These are phyloP conservation scores for Hericium alpestre DNA, from an alignment of 768 basidiomycete species.

Conservation along the genomic window DNA sequence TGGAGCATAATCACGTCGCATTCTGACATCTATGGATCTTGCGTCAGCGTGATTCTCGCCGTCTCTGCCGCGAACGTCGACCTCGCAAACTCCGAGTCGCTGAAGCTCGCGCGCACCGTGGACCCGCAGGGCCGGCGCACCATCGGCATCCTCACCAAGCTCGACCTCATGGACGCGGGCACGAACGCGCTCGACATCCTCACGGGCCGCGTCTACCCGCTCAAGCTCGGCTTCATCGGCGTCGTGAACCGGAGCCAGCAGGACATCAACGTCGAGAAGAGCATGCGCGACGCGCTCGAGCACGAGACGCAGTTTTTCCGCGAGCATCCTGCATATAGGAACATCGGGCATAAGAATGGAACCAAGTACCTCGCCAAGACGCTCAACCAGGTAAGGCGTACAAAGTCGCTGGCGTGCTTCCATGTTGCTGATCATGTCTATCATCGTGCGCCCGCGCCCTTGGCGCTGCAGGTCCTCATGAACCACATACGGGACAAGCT, in stretches of 20 bases:
- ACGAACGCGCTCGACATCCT: constrained; percentile 95
- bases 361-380: constrained; percentile 90
- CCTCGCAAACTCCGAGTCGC: constrained; percentile 94
- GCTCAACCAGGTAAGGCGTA: constrained; percentile 65
- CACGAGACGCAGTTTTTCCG: constrained; percentile 88
- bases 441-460: background rate
- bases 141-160: constrained; percentile 92
- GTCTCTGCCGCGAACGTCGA: constrained; percentile 98
- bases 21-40: background rate
- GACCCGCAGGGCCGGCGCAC: constrained; percentile 95
- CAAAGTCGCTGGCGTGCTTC: constrained; percentile 11
- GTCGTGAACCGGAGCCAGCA: constrained; percentile 97
- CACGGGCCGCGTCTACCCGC: constrained; percentile 92
- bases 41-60: constrained; percentile 78
- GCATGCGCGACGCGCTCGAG: constrained; percentile 74
- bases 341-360: constrained; percentile 96
- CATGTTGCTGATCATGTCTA: background rate
- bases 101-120: constrained; percentile 91
- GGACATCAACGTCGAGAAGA: constrained; percentile 85
- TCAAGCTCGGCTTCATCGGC: constrained; percentile 97
- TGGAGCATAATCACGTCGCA: background rate
- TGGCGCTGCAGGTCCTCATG: constrained; percentile 69
- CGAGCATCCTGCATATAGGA: constrained; percentile 83
- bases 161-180: constrained; percentile 98
- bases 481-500: constrained; percentile 97